Base-by-base conservation (phyloP, 108 stramenopile species). In the Nitzschia inconspicua region DNA sequence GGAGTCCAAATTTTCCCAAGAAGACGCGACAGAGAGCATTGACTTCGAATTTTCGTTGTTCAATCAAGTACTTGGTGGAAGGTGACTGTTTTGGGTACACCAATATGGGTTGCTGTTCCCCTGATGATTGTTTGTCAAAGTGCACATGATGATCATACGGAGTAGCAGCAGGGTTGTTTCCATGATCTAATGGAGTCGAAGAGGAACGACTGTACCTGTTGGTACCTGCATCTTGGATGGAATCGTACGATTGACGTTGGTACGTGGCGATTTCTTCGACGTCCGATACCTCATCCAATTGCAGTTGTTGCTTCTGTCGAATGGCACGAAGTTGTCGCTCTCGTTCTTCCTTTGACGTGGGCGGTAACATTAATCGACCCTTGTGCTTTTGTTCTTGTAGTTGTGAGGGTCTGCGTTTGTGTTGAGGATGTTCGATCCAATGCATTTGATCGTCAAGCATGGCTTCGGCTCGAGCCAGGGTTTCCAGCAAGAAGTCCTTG, bases 1-100 rank as follows among this genome's bases (percentile, higher is more conserved):
- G 41, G 30, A 63, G 11, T 10, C 75, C 80, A 14, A 27, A 20
- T 20, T 56, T 46, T 3, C 72, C 72, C 29, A 81, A 44, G 44
- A 81, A 81, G 1, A 81, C 43, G 3, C 48, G 26, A 40, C 74
- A 65, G 1, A 81, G 63, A 22, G 67, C 50, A 22, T 43, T 59
- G 18, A 73, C 29, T 49, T 81, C 70, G 26, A 73, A 66, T 29
- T 66, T 71, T 16, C 68, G 68, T 16, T 60, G 28, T 10, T 61
- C 36, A 18, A 74, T 60, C 30, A 68, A 20, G 27, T 49, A 48
- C 10, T 39, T 48, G 14, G 51, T n/a, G 11, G 14, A 16, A 19
- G 31, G 22, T 18, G 16, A 9, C n/a, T 39, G 11, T 54, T 54
- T 54, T n/a, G 31, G 53, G 18, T 36, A 23, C 16, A 54, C 3